A percentile compares a stretch with the other conserved stretches of the same genome.
These are phyloP conservation scores for Linnemannia hyalina DNA, from an alignment of 192 early-diverging fungal genomes.

Conservation along the genomic window DNA sequence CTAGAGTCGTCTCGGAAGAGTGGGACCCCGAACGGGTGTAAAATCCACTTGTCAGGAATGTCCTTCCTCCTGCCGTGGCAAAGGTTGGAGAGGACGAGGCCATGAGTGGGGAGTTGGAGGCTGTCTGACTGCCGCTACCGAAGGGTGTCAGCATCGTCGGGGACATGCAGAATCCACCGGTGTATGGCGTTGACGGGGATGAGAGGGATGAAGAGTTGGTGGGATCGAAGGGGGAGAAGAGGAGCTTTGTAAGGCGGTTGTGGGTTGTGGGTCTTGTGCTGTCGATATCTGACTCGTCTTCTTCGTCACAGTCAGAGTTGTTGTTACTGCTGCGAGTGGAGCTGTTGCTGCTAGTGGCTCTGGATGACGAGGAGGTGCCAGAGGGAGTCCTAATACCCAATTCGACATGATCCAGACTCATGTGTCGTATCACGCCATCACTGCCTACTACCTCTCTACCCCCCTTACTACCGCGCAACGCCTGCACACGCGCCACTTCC, in stretches of 20 bases:
- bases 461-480: background rate
- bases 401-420: background rate
- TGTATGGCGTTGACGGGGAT: no score
- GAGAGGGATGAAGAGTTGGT: background rate
- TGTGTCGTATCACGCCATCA: background rate
- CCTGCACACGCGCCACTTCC: background rate
- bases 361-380: background rate
- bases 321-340: background rate
- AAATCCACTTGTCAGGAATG: background rate
- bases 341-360: background rate
- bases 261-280: background rate
- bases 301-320: background rate
- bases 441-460: background rate
- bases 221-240: background rate
- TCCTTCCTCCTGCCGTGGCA: background rate
- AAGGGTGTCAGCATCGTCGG: background rate
- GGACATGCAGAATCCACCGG: background rate
- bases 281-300: background rate
- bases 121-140: background rate
- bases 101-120: background rate
- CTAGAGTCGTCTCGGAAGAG: conserved; percentile 17
- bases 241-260: background rate
- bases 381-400: background rate
- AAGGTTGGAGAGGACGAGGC: background rate
- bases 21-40: conserved; percentile 4